Evolutionary conservation across 305 asterid species (phyloP), one percentile per base, ranked within the genome.

Genomic region (Rubia peregrina): DNA sequence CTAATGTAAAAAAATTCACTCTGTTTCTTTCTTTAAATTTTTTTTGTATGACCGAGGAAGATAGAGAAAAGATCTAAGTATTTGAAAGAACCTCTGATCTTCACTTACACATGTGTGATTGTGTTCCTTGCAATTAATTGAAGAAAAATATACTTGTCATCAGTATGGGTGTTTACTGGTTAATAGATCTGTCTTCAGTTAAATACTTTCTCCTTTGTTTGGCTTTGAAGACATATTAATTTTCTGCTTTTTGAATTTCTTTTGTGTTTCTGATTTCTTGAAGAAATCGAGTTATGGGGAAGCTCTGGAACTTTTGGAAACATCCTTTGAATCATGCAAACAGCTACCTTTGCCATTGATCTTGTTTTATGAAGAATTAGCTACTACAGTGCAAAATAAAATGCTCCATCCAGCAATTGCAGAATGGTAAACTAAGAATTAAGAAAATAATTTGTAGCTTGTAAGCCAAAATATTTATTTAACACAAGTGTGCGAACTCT

Each of bases 261-360:
- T 30, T 60, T 0, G 22, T 51, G n/a, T 41, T 64, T 10, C 56
- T 65, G 48, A 53, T 10, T 36, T 76, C 80, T 75, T 82, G 71
- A 79, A 90, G 96, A 85, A 85, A 77, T 76, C 94, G 76, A 89
- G 86, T 78, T 68, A 78, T 17, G 92, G 86, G 73, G 97, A 89
- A 81, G 96, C 97, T 81, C 79, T 91, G 85, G 97, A 87, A 83
- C 90, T 91, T 75, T 78, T 91, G 83, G 85, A 80, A 82, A 72
- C 84, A 77, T 85, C 91, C 68, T 80, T 87, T 75, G 89, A 89
- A 74, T 87, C 96, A 60, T 89, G 96, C 88, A 85, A 84, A 76
- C 89, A 87, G 83, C 73, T 83, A 64, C 87, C 96, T 66, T 79
- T 87, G 80, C 86, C 95, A 68, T 78, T 85, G 79, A 85, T 89